Conservation (phyloP, 805 yeast genomes). For the Nakazawaea anatomiae region DNA sequence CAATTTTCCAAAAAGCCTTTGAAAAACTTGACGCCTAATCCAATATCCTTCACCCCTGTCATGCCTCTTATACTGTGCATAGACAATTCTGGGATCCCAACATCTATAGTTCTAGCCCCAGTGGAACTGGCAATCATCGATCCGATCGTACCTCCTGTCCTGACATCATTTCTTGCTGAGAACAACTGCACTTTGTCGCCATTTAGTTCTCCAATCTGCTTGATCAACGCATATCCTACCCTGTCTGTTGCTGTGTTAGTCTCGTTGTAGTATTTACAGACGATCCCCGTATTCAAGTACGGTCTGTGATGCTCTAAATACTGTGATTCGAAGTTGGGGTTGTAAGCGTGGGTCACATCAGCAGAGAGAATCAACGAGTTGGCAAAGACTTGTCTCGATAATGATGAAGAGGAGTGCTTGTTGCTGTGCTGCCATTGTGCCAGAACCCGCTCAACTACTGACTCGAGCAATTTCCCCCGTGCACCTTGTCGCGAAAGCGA, state of each 20-base stretch:
- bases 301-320: slow-evolving; percentile 78
- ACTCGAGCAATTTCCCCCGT: slow-evolving; percentile 66
- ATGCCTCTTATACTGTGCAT: slow-evolving; percentile 87
- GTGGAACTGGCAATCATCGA: slow-evolving; percentile 60
- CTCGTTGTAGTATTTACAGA: slow-evolving; percentile 69
- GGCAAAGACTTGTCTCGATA: slow-evolving; percentile 29
- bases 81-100: slow-evolving; percentile 78
- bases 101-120: slow-evolving; percentile 71
- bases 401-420: background rate
- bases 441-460: slow-evolving; percentile 51
- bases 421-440: background rate
- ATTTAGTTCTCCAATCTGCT: slow-evolving; percentile 60
- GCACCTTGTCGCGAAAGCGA: slow-evolving; percentile 79
- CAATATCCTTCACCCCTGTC: slow-evolving; percentile 71
- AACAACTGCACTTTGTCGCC: slow-evolving; percentile 69
- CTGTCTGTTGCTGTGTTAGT: slow-evolving; percentile 82
- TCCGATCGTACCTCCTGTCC: slow-evolving; percentile 89
- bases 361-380: slow-evolving; percentile 77
- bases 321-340: slow-evolving; percentile 65
- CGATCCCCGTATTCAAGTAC: slow-evolving; percentile 68
- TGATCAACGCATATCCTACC: slow-evolving; percentile 62
- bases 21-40: slow-evolving; percentile 68
- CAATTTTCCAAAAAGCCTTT: slow-evolving; percentile 62
- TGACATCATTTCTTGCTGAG: slow-evolving; percentile 78
- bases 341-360: slow-evolving; percentile 75